Percentiles rank a stretch among this genome's conserved stretches.
Conservation (phyloP, 352 stramenopile species). For the Globisporangium paddicum region DNA sequence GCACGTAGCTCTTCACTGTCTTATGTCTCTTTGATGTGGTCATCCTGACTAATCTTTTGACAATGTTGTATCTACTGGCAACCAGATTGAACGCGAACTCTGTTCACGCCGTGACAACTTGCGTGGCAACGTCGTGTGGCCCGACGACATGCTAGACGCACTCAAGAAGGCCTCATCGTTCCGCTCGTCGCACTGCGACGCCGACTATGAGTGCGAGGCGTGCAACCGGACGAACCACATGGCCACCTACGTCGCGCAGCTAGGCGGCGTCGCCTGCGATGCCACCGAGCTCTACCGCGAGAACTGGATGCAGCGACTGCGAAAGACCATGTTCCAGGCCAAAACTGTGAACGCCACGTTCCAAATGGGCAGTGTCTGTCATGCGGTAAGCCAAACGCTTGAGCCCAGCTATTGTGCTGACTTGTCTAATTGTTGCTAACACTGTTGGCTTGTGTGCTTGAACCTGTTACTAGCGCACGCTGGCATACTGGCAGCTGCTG, state of each 20-base stretch:
- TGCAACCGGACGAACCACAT: conserved; percentile 70
- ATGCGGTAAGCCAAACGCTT: conserved; percentile 39
- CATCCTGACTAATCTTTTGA: too few species aligned
- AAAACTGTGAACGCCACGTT: conserved; percentile 32
- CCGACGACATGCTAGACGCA: conserved; percentile 55
- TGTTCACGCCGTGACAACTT: conserved; percentile 68
- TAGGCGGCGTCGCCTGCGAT: conserved; percentile 58
- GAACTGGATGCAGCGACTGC: conserved; percentile 60
- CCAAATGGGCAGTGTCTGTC: conserved; percentile 74
- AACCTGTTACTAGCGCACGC: conserved; percentile 34
- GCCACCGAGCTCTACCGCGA: conserved; percentile 57
- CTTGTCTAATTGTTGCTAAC: background rate
- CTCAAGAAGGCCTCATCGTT: conserved; percentile 39
- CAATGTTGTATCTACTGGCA: too few species aligned
- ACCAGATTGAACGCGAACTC: conserved; percentile 75
- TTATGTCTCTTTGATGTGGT: background rate
- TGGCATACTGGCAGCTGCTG: conserved; percentile 75
- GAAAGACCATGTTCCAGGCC: conserved; percentile 25
- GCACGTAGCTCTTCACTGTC: conserved; percentile 30
- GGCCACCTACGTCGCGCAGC: conserved; percentile 47
- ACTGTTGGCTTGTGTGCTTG: background rate
- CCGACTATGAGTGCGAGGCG: conserved; percentile 55
- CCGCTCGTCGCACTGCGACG: conserved; percentile 24
- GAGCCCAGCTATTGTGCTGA: background rate
- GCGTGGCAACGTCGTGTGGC: conserved; percentile 63